These are phyloP conservation scores for Leccinum broughii DNA, from an alignment of 768 basidiomycete genomes.

Conservation along the genomic window DNA sequence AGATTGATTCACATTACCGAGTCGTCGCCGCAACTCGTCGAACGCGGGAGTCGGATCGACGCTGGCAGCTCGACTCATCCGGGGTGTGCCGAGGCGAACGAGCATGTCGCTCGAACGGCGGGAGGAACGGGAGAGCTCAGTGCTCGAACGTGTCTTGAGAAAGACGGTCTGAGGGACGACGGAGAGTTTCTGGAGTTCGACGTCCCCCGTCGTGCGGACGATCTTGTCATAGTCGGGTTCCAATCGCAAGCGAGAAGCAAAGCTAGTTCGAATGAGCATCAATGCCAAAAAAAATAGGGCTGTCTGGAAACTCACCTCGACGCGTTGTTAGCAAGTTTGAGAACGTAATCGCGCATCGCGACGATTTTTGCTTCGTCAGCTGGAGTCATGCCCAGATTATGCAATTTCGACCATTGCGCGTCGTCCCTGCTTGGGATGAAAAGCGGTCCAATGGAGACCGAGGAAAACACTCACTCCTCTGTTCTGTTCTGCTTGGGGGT, in stretches of 20 bases:
- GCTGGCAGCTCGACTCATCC: conserved; percentile 48
- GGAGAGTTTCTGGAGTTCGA: conserved; percentile 84
- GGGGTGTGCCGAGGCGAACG: conserved; percentile 52
- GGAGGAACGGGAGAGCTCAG: conserved; percentile 42
- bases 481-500: conserved; percentile 52
- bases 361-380: conserved; percentile 83
- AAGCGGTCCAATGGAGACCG: background rate
- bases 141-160: conserved; percentile 49
- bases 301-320: conserved; percentile 54
- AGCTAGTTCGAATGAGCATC: conserved; percentile 43
- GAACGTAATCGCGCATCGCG: conserved; percentile 86
- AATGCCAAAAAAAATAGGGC: background rate
- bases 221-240: conserved; percentile 66
- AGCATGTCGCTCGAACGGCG: conserved; percentile 44
- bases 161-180: conserved; percentile 93
- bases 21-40: conserved; percentile 74
- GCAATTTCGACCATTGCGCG: conserved; percentile 68
- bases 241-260: conserved; percentile 59
- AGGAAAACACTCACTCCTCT: conserved; percentile 67
- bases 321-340: conserved; percentile 78
- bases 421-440: conserved; percentile 61
- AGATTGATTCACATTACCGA: conserved; percentile 76
- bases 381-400: conserved; percentile 83
- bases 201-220: conserved; percentile 61
- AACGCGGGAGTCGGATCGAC: conserved; percentile 58